Conservation (phyloP, 1,284 basidiomycete species). For the Rhodotorula sp. region DNA sequence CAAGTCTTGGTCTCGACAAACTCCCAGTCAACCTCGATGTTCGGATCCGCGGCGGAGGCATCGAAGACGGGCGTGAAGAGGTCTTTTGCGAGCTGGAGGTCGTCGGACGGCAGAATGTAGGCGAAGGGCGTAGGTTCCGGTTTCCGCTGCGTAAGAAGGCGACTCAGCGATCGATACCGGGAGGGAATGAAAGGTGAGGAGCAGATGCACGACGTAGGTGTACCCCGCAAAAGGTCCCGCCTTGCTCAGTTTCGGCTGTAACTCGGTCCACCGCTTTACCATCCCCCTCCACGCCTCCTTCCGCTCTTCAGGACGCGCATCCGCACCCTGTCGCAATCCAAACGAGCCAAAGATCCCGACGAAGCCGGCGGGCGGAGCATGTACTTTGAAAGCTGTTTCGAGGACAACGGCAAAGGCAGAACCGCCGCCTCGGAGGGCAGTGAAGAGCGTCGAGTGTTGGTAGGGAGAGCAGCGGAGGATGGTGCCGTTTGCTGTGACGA, state of each 20-base stretch:
- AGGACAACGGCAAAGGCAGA: conserved; percentile 44
- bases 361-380: conserved; percentile 31
- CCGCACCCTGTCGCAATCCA: neutral
- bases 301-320: neutral
- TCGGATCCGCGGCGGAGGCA: neutral
- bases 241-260: conserved; percentile 20
- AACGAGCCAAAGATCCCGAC: conserved; percentile 32
- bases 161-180: no score
- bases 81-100: conserved; percentile 4
- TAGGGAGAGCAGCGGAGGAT: conserved; percentile 13
- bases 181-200: neutral
- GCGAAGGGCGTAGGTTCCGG: conserved; percentile 18
- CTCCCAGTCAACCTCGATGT: neutral
- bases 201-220: conserved; percentile 23
- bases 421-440: conserved; percentile 45
- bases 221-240: conserved; percentile 24
- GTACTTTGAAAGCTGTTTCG: conserved; percentile 38
- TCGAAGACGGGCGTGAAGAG: conserved; percentile 15
- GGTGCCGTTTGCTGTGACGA: conserved; percentile 13
- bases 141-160: neutral
- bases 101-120: conserved; percentile 18
- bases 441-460: conserved; percentile 23
- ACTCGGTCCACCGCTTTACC: conserved; percentile 14
- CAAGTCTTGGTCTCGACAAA: conserved; percentile 8
- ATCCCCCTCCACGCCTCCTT: conserved; percentile 15